phyloP scores from a whole-genome alignment of 2,329 filamentous ascomycete genomes.

The Geoglossum cookeanum region DNA sequence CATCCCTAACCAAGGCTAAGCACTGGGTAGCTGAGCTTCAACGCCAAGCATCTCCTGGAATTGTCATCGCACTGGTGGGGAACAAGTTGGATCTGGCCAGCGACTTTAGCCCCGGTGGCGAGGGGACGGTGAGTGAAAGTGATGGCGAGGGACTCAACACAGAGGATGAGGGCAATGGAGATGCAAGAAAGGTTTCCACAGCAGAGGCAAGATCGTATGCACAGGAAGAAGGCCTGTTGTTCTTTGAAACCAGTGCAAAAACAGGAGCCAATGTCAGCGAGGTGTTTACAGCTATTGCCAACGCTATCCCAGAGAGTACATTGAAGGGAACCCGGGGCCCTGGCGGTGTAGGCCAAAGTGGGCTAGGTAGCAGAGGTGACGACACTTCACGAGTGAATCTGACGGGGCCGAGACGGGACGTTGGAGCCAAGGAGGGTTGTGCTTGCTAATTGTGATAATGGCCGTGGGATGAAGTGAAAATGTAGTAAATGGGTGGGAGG shows the following conservation, averaged over 20 bases:
- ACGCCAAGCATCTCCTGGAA: constrained; percentile 84
- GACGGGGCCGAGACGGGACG: constrained; percentile 45
- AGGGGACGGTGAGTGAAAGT: constrained; percentile 22
- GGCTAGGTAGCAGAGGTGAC: constrained; percentile 38
- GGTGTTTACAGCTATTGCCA: constrained; percentile 95
- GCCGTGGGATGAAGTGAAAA: background rate
- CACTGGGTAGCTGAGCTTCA: constrained; percentile 98
- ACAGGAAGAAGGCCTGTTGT: constrained; percentile 81
- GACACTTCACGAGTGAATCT: constrained; percentile 66
- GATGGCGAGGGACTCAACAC: constrained; percentile 32
- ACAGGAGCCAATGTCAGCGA: constrained; percentile 85
- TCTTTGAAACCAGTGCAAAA: constrained; percentile 98
- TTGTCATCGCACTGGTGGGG: constrained; percentile 90
- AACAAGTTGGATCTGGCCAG: constrained; percentile 87
- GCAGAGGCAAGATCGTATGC: constrained; percentile 84
- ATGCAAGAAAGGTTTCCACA: constrained; percentile 76
- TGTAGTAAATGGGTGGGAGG: background rate
- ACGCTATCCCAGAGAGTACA: constrained; percentile 92
- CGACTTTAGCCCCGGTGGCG: constrained; percentile 18
- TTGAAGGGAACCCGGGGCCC: constrained; percentile 72
- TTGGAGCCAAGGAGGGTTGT: constrained; percentile 73
- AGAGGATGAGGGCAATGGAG: constrained; percentile 30
- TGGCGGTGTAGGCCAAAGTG: constrained; percentile 34
- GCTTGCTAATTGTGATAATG: constrained; percentile 44
- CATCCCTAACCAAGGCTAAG: constrained; percentile 87